A percentile compares a stretch with the other conserved stretches of the same genome.
Conservation (phyloP, 2,329 filamentous ascomycete species). For the Aspergillus luchuensis region DNA sequence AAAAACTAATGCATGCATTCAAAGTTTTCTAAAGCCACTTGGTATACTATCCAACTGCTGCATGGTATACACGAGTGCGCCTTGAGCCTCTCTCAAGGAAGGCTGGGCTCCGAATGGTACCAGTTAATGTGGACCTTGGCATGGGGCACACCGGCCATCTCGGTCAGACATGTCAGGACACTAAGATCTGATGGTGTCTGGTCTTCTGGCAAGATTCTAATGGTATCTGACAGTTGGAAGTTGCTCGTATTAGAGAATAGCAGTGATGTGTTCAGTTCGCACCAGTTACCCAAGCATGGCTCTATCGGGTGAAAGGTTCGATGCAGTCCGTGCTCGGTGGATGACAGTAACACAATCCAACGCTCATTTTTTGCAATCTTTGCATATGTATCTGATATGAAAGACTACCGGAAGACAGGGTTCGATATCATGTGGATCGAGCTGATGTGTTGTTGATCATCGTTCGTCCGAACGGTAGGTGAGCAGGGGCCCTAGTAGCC, state of each 20-base stretch:
- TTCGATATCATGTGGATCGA: constrained; percentile 12
- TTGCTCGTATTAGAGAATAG: not conserved
- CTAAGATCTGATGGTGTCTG: not conserved
- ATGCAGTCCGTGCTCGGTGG: not conserved
- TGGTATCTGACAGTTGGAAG: not conserved
- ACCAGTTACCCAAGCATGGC: not conserved
- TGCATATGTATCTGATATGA: not conserved
- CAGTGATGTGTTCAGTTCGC: not conserved
- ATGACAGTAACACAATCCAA: not conserved
- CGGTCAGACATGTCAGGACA: not conserved
- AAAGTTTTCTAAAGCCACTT: not conserved
- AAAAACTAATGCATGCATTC: not conserved
- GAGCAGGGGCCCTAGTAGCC: constrained; percentile 10
- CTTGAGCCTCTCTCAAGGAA: not conserved
- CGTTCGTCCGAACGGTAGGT: constrained; percentile 2
- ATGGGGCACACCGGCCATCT: not conserved
- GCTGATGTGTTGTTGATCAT: constrained; percentile 14
- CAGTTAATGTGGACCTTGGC: not conserved
- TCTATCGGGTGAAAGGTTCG: not conserved
- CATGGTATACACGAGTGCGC: not conserved
- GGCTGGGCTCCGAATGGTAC: not conserved
- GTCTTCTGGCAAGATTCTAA: not conserved
- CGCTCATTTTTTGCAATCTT: not conserved
- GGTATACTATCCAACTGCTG: not conserved
- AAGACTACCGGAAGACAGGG: not conserved